These are phyloP conservation scores for Pichia deserticola DNA, from an alignment of 805 yeast species.

Conservation along the genomic window DNA sequence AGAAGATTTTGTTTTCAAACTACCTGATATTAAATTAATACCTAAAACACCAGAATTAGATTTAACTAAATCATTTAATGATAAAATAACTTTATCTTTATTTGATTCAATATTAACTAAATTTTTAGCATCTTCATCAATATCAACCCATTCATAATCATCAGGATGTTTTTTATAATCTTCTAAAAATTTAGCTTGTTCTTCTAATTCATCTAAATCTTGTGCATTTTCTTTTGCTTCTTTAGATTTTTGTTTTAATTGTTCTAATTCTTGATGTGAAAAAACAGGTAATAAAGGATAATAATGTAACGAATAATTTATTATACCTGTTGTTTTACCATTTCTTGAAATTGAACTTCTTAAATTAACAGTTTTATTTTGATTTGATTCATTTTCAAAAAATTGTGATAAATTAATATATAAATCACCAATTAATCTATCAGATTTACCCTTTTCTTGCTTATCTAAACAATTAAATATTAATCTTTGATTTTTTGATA, in stretches of 20 bases:
- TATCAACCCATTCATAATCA: slow-evolving; percentile 56
- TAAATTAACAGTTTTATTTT: slow-evolving; percentile 8
- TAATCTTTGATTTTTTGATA: slow-evolving; percentile 52
- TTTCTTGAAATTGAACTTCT: slow-evolving; percentile 7
- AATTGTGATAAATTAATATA: slow-evolving; percentile 27
- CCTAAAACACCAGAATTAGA: slow-evolving; percentile 58
- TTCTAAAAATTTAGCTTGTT: slow-evolving; percentile 43
- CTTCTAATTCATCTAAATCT: slow-evolving; percentile 34
- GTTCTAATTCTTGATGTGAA: slow-evolving; percentile 47
- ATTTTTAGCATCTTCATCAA: slow-evolving; percentile 26
- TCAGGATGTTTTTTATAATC: slow-evolving; percentile 49
- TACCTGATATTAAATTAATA: slow-evolving; percentile 46
- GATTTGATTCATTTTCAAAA: slow-evolving; percentile 9
- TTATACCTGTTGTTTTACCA: slow-evolving; percentile 34
- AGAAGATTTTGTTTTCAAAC: slow-evolving; percentile 37
- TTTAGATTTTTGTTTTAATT: slow-evolving; percentile 35
- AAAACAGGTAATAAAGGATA: slow-evolving; percentile 59
- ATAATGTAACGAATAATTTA: slow-evolving; percentile 53
- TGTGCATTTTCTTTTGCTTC: slow-evolving; percentile 33
- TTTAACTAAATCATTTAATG: slow-evolving; percentile 44
- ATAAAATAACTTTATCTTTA: slow-evolving; percentile 35
- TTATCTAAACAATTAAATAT: slow-evolving; percentile 58
- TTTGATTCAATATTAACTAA: slow-evolving; percentile 25
- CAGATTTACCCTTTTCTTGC: slow-evolving; percentile 49
- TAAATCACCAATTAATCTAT: slow-evolving; percentile 56